Conservation (phyloP, 2,329 filamentous ascomycete genomes). For the Didymella pinodella region DNA sequence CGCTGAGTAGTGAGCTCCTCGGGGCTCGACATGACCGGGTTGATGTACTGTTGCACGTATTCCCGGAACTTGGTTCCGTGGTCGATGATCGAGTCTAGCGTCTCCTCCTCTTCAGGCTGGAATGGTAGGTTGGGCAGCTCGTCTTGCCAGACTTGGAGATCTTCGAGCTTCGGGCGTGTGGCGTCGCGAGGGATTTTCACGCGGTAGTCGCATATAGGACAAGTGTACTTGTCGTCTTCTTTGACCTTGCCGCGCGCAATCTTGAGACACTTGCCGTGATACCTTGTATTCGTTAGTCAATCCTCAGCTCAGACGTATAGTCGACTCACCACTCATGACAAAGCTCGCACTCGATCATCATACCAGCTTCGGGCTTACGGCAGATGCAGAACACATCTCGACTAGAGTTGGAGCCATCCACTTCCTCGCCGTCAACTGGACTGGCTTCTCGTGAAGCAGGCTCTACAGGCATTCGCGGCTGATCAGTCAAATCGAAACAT, state of each 20-base stretch:
- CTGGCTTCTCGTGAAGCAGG: constrained; percentile 85
- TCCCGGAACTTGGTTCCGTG: constrained; percentile 85
- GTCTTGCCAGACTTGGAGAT: constrained; percentile 82
- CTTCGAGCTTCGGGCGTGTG: constrained; percentile 91
- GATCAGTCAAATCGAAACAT: constrained; percentile 91
- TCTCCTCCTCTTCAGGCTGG: constrained; percentile 92
- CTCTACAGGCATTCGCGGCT: constrained; percentile 87
- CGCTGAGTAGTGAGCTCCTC: constrained; percentile 89
- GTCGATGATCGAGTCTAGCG: constrained; percentile 84
- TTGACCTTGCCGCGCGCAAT: constrained; percentile 98
- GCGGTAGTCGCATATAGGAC: constrained; percentile 96
- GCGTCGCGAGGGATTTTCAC: constrained; percentile 97
- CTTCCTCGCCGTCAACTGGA: constrained; percentile 59
- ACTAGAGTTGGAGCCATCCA: constrained; percentile 58
- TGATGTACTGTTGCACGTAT: constrained; percentile 81
- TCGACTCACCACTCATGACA: constrained; percentile 92
- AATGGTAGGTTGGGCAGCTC: constrained; percentile 85
- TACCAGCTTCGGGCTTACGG: constrained; percentile 87
- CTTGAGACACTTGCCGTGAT: constrained; percentile 97
- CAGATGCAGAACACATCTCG: constrained; percentile 97
- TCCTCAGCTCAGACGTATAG: not conserved
- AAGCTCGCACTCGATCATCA: constrained; percentile 99
- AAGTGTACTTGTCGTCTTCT: constrained; percentile 98
- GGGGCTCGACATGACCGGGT: constrained; percentile 78
- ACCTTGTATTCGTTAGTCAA: constrained; percentile 66